Evolutionary conservation across 495 filamentous ascomycete species (phyloP).

Genomic region (Pseudomonodictys pantanalensis): DNA sequence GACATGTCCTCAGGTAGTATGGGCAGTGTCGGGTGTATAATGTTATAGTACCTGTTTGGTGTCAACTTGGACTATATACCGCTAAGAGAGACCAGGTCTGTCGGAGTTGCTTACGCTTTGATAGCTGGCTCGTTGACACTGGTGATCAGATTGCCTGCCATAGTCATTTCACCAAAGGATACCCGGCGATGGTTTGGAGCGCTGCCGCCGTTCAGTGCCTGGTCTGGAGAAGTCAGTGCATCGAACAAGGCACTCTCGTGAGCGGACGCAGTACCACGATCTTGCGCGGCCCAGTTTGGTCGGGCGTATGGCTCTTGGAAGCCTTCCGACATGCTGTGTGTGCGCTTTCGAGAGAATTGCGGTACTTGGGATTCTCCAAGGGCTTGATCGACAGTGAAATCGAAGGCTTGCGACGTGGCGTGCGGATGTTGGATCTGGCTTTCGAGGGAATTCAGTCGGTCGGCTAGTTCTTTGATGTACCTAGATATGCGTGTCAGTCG

Average conservation of each 20-base stretch:
- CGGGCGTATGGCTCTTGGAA: slow-evolving; percentile 48
- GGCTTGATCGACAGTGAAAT: slow-evolving; percentile 26
- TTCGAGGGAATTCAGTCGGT: slow-evolving; percentile 81
- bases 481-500: slow-evolving; percentile 42
- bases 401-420: slow-evolving; percentile 12
- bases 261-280: slow-evolving; percentile 38
- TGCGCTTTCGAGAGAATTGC: slow-evolving; percentile 52
- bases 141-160: slow-evolving; percentile 25
- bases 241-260: slow-evolving; percentile 25
- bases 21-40: slow-evolving; percentile 27
- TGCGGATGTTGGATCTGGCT: slow-evolving; percentile 42
- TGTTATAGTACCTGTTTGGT: slow-evolving; percentile 16
- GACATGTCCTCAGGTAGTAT: slow-evolving; percentile 20
- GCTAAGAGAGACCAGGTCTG: no score
- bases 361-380: slow-evolving; percentile 35
- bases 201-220: slow-evolving; percentile 44
- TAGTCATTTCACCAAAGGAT: slow-evolving; percentile 23
- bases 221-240: slow-evolving; percentile 30
- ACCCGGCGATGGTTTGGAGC: slow-evolving; percentile 3
- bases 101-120: slow-evolving; percentile 26
- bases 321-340: slow-evolving; percentile 57
- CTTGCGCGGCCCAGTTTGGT: slow-evolving; percentile 25
- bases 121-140: slow-evolving; percentile 25
- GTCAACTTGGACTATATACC: background rate
- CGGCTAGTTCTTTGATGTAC: slow-evolving; percentile 95